Evolutionary conservation across 371 early-diverging fungal species (phyloP), one percentile per base, ranked within the genome.

Genomic region (Mortierella sp.): DNA sequence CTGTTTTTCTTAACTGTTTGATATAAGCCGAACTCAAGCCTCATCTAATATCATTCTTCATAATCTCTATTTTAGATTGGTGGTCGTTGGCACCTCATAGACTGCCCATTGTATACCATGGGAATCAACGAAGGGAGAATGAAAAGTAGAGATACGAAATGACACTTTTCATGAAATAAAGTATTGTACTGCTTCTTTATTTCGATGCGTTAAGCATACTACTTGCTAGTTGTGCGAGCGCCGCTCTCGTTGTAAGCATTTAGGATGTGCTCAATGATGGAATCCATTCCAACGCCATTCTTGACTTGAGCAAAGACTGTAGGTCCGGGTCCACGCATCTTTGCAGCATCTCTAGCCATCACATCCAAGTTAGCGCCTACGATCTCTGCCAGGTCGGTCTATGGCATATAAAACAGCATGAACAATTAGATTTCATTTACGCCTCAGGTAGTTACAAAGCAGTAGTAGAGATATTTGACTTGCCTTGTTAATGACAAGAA

Each of bases 291-390:
- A 66, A 91, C 91, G 51, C 94, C 95, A 71, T 97, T 92, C 88
- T 95, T 96, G 77, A 97, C 94, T 69, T 96, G 94, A 59, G 95
- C 94, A 86, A 95, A 94, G 3, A 94, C 88, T 39, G 94, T 91
- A 20, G 95, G 95, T 0, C 95, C 95, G 72, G 86, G 88, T n/a
- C 73, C 89, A 84, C 97, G 89, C 95, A 97, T 97, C 77, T 93
- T 90, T 69, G 89, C 88, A n/a, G 97, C 93, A 84, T 97, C 98
- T 58, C 96, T 89, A 20, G 89, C 91, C 98, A 97, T 97, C 32
- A 97, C 96, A 49, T 84, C 88, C 70, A 97, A 87, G 66, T 97
- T 96, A 12, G 97, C 96, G 26, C 97, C 97, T 9, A 97, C 94
- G 57, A 92, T 90, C 54, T 85, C 86, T 11, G 98, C 98, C 52